Base-by-base conservation (phyloP, 805 yeast species). In the Saccharomycodes ludwigii region DNA sequence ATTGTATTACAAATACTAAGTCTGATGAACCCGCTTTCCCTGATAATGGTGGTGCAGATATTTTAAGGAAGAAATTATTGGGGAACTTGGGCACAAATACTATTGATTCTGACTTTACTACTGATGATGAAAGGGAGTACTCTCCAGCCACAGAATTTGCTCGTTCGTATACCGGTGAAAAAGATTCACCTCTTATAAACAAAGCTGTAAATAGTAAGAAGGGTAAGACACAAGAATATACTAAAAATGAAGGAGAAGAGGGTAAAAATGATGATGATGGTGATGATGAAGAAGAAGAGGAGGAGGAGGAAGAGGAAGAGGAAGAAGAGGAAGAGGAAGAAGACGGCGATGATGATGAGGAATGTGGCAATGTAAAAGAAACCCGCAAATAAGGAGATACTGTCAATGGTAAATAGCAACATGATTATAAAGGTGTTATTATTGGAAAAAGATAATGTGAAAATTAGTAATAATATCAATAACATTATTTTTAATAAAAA, bases 1-100 rank as follows among this genome's bases (percentile, higher is more conserved):
- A 39, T 8, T n/a, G n/a, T n/a, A n/a, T n/a, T n/a, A n/a, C n/a
- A n/a, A n/a, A n/a, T n/a, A n/a, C n/a, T n/a, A 76, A 85, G 54
- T 74, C 78, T 35, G 73, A 71, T 17, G 59, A 63, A 10, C 29
- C 41, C 28, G 58, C 61, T 29, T 71, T 57, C 39, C 42, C 53
- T 24, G 58, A 67, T 12, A 65, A 50, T 36, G 50, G 61, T 9
- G 53, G 52, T 34, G 56, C 40, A 13, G 30, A 29, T 18, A 6
- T 40, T 49, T 15, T n/a, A n/a, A n/a, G n/a, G n/a, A n/a, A n/a
- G n/a, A n/a, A n/a, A n/a, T 27, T 16, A 12, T 16, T 22, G 6
- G 12, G 4, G 15, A 25, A 15, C 4, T 23, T 33, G 19, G 13
- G 16, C 33, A 14, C 22, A 10, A 12, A 9, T 15, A 6, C 28